Evolutionary conservation across 106 monocot genomes (phyloP), one percentile per base, ranked within the genome.

Genomic region (Allium sativum): DNA sequence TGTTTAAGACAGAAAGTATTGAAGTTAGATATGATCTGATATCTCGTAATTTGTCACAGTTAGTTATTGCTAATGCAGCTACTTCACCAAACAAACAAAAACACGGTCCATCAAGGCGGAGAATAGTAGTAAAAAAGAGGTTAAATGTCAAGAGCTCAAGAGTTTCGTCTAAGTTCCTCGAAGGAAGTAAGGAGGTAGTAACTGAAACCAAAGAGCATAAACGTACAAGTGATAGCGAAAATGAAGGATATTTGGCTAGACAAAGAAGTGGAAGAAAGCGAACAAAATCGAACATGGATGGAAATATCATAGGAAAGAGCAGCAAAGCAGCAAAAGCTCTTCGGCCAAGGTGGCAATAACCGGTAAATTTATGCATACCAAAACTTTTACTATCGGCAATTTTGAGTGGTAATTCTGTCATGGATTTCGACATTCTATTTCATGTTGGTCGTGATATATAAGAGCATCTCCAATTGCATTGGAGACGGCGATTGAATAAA

Each of bases 271-370:
- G 66, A 44, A 41, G 40, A 46, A 53, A 67, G 54, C 42, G 54
- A 54, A 18, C 43, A 10, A 67, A 54, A 18, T 53, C 42, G 1
- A 20, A 7, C 21, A 9, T 41, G 42, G 66, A 41, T 40, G 66
- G 45, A 21, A 55, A 43, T 53, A 31, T 31, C 31, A 4, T 12
- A 44, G 66, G 18, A 45, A 67, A 54, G 53, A 55, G 53, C 10
- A 19, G 53, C 18, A 55, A 67, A 55, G 42, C 44, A 54, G 53
- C 55, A 54, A 67, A 54, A 55, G 66, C 44, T 18, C 19, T 44
- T 12, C 41, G 55, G 20, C 66, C 66, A 0, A 40, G 41, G 17
- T 67, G 66, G 66, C 66, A 67, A 42, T 59, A 59, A 16, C 59
- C 2, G 17, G 31, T 31, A 31, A 31, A 31, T 31, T 31, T 31